Percentiles rank a stretch among this genome's conserved stretches.
phyloP scores from a whole-genome alignment of 768 basidiomycete genomes.

The Chalciporus sphaerocephalus region DNA sequence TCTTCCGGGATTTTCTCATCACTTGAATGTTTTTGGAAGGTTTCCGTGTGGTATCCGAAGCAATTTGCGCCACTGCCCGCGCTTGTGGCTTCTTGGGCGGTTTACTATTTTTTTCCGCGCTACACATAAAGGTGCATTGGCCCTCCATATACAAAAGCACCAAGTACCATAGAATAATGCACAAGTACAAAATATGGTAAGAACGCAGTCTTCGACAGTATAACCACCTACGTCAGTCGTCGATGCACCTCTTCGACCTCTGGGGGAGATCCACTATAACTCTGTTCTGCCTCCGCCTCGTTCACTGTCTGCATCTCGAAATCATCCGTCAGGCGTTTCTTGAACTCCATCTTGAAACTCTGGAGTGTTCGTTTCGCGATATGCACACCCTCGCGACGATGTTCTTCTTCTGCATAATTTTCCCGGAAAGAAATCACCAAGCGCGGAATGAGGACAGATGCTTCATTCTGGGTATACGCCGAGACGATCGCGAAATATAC shows the following conservation, averaged over 20 bases:
- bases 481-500: conserved; percentile 11
- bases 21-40: no score
- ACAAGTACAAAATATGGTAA: no score
- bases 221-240: neutral
- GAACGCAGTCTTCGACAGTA: neutral
- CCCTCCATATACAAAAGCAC: no score
- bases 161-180: no score
- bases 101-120: no score
- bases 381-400: neutral
- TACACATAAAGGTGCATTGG: no score
- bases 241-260: neutral
- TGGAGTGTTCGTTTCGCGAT: neutral
- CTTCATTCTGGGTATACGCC: conserved; percentile 18
- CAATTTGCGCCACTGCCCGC: no score
- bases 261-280: neutral
- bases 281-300: neutral
- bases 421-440: conserved; percentile 21
- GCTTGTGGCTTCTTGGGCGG: no score
- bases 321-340: conserved; percentile 5
- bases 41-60: no score
- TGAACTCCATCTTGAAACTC: conserved; percentile 12
- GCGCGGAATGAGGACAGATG: conserved; percentile 17
- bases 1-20: no score
- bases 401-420: conserved; percentile 7
- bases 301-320: neutral